Base-by-base conservation (phyloP, 2,329 filamentous ascomycete genomes). In the Scytalidium sp. region DNA sequence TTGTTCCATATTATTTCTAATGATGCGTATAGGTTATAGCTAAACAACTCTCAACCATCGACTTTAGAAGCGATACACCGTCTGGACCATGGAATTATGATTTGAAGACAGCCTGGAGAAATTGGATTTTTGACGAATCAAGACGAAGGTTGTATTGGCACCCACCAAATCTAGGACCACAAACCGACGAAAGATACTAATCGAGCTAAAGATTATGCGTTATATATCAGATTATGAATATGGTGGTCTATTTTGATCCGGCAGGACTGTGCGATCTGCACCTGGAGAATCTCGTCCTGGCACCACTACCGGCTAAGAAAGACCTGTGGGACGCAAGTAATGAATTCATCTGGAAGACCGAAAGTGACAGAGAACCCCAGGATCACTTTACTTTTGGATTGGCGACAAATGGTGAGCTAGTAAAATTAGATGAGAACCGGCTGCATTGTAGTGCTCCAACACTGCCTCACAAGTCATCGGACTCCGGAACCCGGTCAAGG, bases 221-320 rank as follows among this genome's bases (percentile, higher is more conserved):
- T 0, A 56, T 75, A 17, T 75, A 68, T 50, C 65, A 64, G 52
- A 58, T 71, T 19, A 49, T 75, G 1, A 68, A 71, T 45, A 66
- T 73, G 64, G 61, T 75, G 2, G 60, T 75, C 27, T 71, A 68
- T 47, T 72, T 74, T 45, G 67, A 71, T 9, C 71, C 72, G 19
- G 66, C 66, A 1, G 47, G 58, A 1, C 55, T 68, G 50, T 75
- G 73, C 56, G 52, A 62, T 21, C 53, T 68, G 2, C 62, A 60
- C 21, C n/a, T n/a, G 17, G 43, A 56, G 0, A 65, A 68, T 32
- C 62, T 75, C 3, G 29, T 73, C 6, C 42, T 76, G 19, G 68
- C 71, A 39, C 70, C 71, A n/a, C 60, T 75, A 2, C 72, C 72
- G 2, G 61, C 68, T 2, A 66, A 62, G 47, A 73, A 70, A 53